phyloP scores from a whole-genome alignment of 208 protist genomes.

The Strigomonas culicis region DNA sequence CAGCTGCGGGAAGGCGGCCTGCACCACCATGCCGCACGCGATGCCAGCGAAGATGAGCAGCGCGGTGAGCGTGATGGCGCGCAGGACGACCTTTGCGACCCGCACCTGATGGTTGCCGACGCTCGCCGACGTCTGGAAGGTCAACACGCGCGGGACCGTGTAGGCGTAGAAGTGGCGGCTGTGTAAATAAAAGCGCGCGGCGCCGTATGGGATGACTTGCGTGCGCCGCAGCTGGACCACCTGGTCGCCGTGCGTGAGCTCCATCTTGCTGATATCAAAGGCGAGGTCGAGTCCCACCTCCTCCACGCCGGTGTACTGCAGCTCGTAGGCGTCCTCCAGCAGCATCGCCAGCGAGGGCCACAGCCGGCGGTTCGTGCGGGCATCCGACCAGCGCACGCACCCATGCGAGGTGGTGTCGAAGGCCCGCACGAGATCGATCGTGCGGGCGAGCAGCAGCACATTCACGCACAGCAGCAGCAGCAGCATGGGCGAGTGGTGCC shows the following conservation, averaged over 20 bases:
- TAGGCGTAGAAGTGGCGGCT: slow-evolving; percentile 59
- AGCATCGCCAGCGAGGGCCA: slow-evolving; percentile 53
- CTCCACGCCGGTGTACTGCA: slow-evolving; percentile 26
- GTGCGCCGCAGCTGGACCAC: slow-evolving; percentile 24
- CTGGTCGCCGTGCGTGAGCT: slow-evolving; percentile 36
- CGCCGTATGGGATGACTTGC: slow-evolving; percentile 42
- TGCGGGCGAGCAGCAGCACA: slow-evolving; percentile 48
- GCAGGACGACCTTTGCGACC: slow-evolving; percentile 45
- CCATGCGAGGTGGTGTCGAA: slow-evolving; percentile 66
- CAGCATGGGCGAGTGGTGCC: slow-evolving; percentile 33
- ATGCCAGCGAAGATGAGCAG: slow-evolving; percentile 47
- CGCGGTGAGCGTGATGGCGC: slow-evolving; percentile 38
- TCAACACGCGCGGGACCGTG: slow-evolving; percentile 56
- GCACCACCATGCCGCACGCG: slow-evolving; percentile 57
- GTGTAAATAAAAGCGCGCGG: slow-evolving; percentile 38
- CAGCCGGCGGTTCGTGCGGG: slow-evolving; percentile 23
- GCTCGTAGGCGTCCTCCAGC: slow-evolving; percentile 70
- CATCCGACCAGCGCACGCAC: slow-evolving; percentile 62
- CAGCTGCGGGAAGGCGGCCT: slow-evolving; percentile 68
- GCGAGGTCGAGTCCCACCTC: slow-evolving; percentile 63
- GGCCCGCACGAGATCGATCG: slow-evolving; percentile 70
- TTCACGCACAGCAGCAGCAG: slow-evolving; percentile 48
- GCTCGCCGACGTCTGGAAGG: slow-evolving; percentile 59
- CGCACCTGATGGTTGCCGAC: slow-evolving; percentile 58
- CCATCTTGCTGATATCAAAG: slow-evolving; percentile 59